Evolutionary conservation across 768 basidiomycete genomes (phyloP).

Genomic region (Mycena polygramma): DNA sequence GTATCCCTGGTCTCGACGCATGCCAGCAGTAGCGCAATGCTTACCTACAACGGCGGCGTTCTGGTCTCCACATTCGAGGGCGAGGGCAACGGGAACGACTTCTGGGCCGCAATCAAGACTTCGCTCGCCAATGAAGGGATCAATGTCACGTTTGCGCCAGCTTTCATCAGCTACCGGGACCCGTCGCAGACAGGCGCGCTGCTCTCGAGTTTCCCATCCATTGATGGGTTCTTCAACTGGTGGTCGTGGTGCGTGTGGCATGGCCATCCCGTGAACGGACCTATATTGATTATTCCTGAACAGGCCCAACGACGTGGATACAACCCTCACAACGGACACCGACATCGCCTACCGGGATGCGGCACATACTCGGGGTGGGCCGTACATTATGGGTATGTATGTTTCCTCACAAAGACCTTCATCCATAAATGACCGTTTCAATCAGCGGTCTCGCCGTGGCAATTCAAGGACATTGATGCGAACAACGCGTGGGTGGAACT

Average conservation of each 20-base stretch:
- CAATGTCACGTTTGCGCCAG: slow-evolving; percentile 48
- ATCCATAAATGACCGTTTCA: too few relatives aligned
- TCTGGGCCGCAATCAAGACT: slow-evolving; percentile 38
- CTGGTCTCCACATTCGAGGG: slow-evolving; percentile 55
- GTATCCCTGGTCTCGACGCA: slow-evolving; percentile 45
- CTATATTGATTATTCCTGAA: neutral
- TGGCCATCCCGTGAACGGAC: neutral
- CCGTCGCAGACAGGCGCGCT: slow-evolving; percentile 37
- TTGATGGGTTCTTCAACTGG: slow-evolving; percentile 52
- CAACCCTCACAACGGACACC: slow-evolving; percentile 41
- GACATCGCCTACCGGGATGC: slow-evolving; percentile 45
- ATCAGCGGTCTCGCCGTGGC: slow-evolving; percentile 45
- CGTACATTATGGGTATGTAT: slow-evolving; percentile 49
- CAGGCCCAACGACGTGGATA: slow-evolving; percentile 41
- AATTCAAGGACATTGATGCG: slow-evolving; percentile 41
- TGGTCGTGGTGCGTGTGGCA: slow-evolving; percentile 47
- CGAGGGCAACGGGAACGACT: slow-evolving; percentile 47
- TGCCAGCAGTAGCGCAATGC: slow-evolving; percentile 46
- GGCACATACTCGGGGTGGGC: slow-evolving; percentile 38
- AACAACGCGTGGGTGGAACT: slow-evolving; percentile 43
- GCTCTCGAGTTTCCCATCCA: slow-evolving; percentile 43
- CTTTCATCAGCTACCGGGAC: slow-evolving; percentile 46
- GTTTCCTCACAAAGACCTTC: neutral
- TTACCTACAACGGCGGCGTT: slow-evolving; percentile 42
- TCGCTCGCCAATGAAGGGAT: slow-evolving; percentile 40